These are phyloP conservation scores for Aspergillus asperescens DNA, from an alignment of 495 filamentous ascomycete genomes.

Conservation along the genomic window DNA sequence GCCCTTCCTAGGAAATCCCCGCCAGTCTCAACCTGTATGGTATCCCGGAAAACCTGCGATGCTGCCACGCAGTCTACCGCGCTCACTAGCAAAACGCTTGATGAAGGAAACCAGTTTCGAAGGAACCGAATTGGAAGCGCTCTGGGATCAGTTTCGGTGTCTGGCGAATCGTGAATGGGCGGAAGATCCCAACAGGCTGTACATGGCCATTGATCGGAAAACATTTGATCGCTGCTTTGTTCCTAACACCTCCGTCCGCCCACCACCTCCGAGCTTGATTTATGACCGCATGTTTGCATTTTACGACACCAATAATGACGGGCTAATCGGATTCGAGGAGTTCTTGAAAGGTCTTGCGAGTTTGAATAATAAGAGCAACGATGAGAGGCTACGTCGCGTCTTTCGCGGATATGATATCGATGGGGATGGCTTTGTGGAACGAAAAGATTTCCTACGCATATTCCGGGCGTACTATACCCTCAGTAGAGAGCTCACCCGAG, in stretches of 20 bases:
- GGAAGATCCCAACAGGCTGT: conserved; percentile 71
- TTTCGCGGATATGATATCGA: conserved; percentile 92
- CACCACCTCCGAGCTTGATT: conserved; percentile 77
- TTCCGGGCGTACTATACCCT: conserved; percentile 87
- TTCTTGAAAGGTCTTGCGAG: conserved; percentile 81
- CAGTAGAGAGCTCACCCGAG: conserved; percentile 75
- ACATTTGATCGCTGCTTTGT: conserved; percentile 89
- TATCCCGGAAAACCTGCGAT: conserved; percentile 83
- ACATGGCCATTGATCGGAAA: conserved; percentile 80
- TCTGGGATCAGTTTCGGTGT: conserved; percentile 95
- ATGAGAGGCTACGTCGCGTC: conserved; percentile 64
- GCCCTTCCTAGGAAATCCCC: conserved; percentile 59
- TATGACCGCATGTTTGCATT: conserved; percentile 96
- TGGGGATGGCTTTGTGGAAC: conserved; percentile 77
- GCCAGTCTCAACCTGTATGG: conserved; percentile 71
- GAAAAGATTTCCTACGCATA: conserved; percentile 86
- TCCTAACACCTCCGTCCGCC: conserved; percentile 68
- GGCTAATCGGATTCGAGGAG: conserved; percentile 88
- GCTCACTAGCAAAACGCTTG: conserved; percentile 57
- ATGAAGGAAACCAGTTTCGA: conserved; percentile 72
- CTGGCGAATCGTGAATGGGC: conserved; percentile 80
- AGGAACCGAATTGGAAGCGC: conserved; percentile 76
- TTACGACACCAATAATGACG: conserved; percentile 86
- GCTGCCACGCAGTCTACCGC: conserved; percentile 58
- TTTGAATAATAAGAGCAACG: conserved; percentile 62